These are phyloP conservation scores for Coemansia sp. DNA, from an alignment of 192 early-diverging fungal genomes.

Conservation along the genomic window DNA sequence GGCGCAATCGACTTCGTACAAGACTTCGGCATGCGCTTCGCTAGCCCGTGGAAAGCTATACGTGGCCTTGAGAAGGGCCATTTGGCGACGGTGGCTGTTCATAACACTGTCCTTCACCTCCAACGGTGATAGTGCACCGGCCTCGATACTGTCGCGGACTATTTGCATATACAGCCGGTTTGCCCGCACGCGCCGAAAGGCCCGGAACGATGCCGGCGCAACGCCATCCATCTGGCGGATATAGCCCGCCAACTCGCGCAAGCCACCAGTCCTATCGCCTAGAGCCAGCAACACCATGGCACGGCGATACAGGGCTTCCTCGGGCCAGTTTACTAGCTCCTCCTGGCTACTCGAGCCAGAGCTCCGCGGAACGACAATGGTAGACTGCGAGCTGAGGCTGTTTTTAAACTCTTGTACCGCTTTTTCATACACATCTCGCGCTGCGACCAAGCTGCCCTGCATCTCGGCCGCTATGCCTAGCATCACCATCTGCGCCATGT, in stretches of 20 bases:
- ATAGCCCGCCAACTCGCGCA: conserved; percentile 32
- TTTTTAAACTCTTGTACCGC: conserved; percentile 34
- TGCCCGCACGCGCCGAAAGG: conserved; percentile 54
- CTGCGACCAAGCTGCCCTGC: conserved; percentile 36
- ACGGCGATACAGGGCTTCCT: conserved; percentile 67
- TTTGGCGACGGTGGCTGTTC: conserved; percentile 58
- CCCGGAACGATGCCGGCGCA: conserved; percentile 49
- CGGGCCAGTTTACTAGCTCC: conserved; percentile 64
- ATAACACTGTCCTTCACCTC: conserved; percentile 44
- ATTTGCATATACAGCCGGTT: conserved; percentile 53
- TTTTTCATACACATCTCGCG: conserved; percentile 55
- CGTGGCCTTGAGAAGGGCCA: conserved; percentile 56
- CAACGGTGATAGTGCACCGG: conserved; percentile 24
- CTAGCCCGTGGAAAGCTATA: conserved; percentile 62
- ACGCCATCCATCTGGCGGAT: conserved; percentile 44
- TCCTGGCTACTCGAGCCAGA: conserved; percentile 32
- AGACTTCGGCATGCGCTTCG: conserved; percentile 57
- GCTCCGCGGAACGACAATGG: conserved; percentile 42
- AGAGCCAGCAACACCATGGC: conserved; percentile 48
- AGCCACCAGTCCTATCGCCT: conserved; percentile 6
- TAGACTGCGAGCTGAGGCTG: conserved; percentile 24
- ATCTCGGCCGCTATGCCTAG: conserved; percentile 51
- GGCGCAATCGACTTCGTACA: conserved; percentile 63
- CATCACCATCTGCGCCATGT: conserved; percentile 58
- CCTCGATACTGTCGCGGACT: conserved; percentile 34